Conservation (phyloP, 1,284 basidiomycete genomes). For the Leccinum griseonigrum region DNA sequence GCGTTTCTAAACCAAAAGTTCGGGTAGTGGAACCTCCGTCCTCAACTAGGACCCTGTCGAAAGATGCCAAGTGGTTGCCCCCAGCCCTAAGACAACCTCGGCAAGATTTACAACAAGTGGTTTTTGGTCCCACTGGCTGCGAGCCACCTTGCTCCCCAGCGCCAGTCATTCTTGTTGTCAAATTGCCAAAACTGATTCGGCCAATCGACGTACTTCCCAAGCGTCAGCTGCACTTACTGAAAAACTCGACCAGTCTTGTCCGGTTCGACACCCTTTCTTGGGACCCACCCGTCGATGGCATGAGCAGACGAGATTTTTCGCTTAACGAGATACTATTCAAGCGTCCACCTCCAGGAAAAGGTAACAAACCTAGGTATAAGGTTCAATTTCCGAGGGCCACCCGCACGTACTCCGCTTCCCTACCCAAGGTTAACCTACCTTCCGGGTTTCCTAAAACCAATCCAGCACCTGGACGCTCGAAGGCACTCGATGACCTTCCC, state of each 20-base stretch:
- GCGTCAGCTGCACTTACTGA: constrained; percentile 45
- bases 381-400: constrained; percentile 52
- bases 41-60: constrained; percentile 17
- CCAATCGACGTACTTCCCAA: constrained; percentile 44
- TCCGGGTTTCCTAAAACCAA: constrained; percentile 26
- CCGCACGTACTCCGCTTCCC: constrained; percentile 7
- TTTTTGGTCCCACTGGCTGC: constrained; percentile 47
- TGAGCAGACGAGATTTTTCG: constrained; percentile 59
- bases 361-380: constrained; percentile 43
- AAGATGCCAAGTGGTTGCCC: constrained; percentile 48
- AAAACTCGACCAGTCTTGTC: constrained; percentile 37
- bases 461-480: constrained; percentile 45
- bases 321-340: constrained; percentile 71
- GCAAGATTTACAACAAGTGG: constrained; percentile 43
- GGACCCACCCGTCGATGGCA: constrained; percentile 70
- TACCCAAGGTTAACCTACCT: constrained; percentile 49
- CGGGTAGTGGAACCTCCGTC: constrained; percentile 13
- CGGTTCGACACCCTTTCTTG: constrained; percentile 73
- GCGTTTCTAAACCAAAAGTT: constrained; percentile 17
- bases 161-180: constrained; percentile 51
- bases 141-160: constrained; percentile 56
- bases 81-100: constrained; percentile 48
- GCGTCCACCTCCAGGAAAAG: constrained; percentile 42
- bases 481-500: constrained; percentile 46
- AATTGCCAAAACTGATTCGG: constrained; percentile 50